Base-by-base conservation (phyloP, 2,329 filamentous ascomycete species). In the Aureobasidium uvarum region DNA sequence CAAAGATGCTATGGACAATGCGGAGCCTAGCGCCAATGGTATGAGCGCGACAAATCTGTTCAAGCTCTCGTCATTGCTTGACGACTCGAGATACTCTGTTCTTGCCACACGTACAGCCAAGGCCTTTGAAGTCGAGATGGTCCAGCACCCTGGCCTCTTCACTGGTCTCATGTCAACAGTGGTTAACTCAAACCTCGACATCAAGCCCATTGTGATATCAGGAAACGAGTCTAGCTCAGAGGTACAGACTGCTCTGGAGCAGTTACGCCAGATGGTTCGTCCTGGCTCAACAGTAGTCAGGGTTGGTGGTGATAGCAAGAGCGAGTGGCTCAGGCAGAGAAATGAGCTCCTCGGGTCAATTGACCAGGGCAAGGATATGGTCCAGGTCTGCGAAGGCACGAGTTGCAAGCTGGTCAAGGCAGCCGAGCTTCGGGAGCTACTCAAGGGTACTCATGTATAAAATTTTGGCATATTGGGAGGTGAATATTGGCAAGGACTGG, bases 1-100 rank as follows among this genome's bases (percentile, higher is more conserved):
- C 58, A 99, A 99, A 78, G 92, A 96, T 68, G 95, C 92, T 69
- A 97, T 97, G 84, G 95, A 99, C 76, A 91, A 91, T 5, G 89
- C 92, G 1, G 89, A 95, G 67, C 95, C 95, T 0, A 95, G 92
- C 0, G 89, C 91, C 60, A 99, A 99, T 74, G 92, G 91, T 45
- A 85, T 94, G 6, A 89, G 90, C n/a, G 90, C 91, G 0, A 84
- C 86, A 18, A 98, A 98, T 73, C 81, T 98, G n/a, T 90, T 95
- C 77, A 87, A 91, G 0, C 84, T 98, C 4, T 86, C 86, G 14
- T 83, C 84, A 6, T 75, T 96, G 1, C 81, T 96, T 0, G 84
- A 86, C 54, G 86, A 91, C 68, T 79, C 86, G 1, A 76, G 77
- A 2, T 93, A 91, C 72, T 82, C 82, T 0, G 79, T 80, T 60